phyloP scores from a whole-genome alignment of 495 filamentous ascomycete genomes.

The Lichina pygmaea region DNA sequence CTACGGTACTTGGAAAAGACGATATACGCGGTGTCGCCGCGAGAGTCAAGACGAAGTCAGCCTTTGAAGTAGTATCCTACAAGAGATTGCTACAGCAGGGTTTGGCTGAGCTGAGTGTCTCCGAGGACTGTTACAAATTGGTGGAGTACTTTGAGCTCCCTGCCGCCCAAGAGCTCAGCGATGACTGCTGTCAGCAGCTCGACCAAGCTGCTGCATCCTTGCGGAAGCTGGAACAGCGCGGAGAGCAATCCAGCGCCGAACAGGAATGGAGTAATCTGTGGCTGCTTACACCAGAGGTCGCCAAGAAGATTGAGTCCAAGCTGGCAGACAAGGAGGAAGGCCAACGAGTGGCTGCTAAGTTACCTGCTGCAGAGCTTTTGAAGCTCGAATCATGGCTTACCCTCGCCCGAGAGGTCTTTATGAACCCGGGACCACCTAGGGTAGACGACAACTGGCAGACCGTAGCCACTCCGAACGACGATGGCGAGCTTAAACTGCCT shows the following conservation, averaged over 20 bases:
- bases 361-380: constrained; percentile 29
- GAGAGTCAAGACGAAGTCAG: constrained; percentile 41
- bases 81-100: constrained; percentile 29
- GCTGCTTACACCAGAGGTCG: constrained; percentile 20
- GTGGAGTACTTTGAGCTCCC: constrained; percentile 24
- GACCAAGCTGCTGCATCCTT: constrained; percentile 39
- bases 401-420: constrained; percentile 42
- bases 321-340: constrained; percentile 9
- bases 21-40: constrained; percentile 30
- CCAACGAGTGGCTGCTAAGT: constrained; percentile 8
- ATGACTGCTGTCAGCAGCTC: constrained; percentile 33
- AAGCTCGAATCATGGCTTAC: constrained; percentile 29
- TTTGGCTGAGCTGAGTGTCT: constrained; percentile 10
- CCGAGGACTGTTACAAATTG: neutral
- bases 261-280: constrained; percentile 26
- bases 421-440: constrained; percentile 33
- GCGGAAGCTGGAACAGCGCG: constrained; percentile 23
- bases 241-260: constrained; percentile 26
- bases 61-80: constrained; percentile 46
- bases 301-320: constrained; percentile 14
- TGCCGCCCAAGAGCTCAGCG: constrained; percentile 45
- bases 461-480: constrained; percentile 9
- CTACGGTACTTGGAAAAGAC: constrained; percentile 34
- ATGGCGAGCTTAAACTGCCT: constrained; percentile 21
- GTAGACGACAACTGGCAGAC: constrained; percentile 38